Evolutionary conservation across 345 rosid genomes (phyloP).

Genomic region (Moricandia moricandioides): DNA sequence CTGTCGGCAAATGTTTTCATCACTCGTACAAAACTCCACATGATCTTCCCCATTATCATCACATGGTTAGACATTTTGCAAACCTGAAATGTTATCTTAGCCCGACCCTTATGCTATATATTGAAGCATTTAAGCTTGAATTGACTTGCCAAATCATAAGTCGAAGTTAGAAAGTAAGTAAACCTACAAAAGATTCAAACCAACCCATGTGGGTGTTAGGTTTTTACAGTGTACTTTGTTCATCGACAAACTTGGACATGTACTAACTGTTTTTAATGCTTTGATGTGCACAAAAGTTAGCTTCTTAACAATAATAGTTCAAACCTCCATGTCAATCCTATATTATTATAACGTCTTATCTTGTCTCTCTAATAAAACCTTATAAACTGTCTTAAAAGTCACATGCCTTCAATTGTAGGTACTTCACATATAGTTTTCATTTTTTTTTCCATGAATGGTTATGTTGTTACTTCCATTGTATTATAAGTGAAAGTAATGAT

Average conservation of each 20-base stretch:
- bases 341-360: background rate
- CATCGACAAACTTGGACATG: constrained; percentile 30
- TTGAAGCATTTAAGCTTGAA: background rate
- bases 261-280: constrained; percentile 23
- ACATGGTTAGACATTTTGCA: background rate
- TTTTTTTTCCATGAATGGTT: too few species aligned
- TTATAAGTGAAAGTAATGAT: too few species aligned
- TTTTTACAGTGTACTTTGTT: constrained; percentile 22
- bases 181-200: background rate
- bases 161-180: background rate
- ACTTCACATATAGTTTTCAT: background rate
- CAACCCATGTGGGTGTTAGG: constrained; percentile 18
- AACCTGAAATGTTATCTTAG: background rate
- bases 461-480: too few species aligned
- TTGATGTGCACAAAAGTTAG: constrained; percentile 15
- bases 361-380: constrained; percentile 1
- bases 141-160: background rate
- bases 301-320: background rate
- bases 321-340: constrained; percentile 2
- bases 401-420: background rate
- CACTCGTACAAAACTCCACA: background rate
- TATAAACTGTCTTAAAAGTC: background rate
- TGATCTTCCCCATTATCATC: background rate
- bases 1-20: background rate
- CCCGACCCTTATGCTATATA: background rate